Conservation (phyloP, 2,329 filamentous ascomycete genomes). For the Fusarium caatingaense region DNA sequence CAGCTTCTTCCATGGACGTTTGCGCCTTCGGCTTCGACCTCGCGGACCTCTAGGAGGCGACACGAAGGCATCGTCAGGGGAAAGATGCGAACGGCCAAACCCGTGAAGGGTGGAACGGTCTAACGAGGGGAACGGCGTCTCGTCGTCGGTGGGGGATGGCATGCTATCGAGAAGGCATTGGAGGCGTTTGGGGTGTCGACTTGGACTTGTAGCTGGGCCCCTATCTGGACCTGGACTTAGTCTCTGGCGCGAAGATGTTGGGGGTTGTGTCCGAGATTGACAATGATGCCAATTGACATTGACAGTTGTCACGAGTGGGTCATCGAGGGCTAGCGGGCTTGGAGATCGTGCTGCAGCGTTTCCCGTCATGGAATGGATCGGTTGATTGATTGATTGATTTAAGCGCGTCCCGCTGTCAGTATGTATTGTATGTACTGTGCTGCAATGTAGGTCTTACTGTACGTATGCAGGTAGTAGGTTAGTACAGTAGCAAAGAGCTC, state of each 20-base stretch:
- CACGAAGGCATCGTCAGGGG: conserved; percentile 86
- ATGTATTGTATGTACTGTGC: background rate
- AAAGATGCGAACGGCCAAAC: conserved; percentile 74
- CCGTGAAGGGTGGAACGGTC: conserved; percentile 48
- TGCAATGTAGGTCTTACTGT: background rate
- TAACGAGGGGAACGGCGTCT: conserved; percentile 52
- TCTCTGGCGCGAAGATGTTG: background rate
- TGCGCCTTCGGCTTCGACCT: conserved; percentile 74
- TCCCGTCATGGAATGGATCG: conserved; percentile 23
- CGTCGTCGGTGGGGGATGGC: conserved; percentile 55
- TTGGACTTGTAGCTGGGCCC: background rate
- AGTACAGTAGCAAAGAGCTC: background rate
- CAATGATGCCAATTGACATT: conserved; percentile 34
- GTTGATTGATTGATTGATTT: conserved; percentile 14
- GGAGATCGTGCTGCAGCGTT: conserved; percentile 31
- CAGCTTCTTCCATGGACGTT: conserved; percentile 90
- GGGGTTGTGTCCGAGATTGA: conserved; percentile 12
- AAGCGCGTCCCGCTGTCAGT: conserved; percentile 16
- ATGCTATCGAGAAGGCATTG: conserved; percentile 45
- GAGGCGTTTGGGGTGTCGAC: conserved; percentile 12
- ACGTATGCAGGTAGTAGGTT: too few relatives aligned
- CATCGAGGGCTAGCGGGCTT: conserved; percentile 34
- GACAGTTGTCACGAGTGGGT: conserved; percentile 31
- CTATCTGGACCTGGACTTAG: background rate
- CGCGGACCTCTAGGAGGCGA: conserved; percentile 69